Evolutionary conservation across 371 early-diverging fungal genomes (phyloP).

Genomic region (Mortierella sp.): DNA sequence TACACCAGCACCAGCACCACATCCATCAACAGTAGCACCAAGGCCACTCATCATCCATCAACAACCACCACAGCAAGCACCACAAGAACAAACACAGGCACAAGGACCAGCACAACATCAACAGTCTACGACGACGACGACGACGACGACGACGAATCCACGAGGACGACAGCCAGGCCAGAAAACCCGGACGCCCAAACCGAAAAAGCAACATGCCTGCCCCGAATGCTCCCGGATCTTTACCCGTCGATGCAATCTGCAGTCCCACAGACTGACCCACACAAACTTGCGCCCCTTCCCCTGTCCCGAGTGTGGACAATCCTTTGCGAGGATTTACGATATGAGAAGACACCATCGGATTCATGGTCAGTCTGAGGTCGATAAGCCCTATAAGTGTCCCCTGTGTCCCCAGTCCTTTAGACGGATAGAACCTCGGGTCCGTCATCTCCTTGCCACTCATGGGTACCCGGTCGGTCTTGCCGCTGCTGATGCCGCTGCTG

Average conservation of each 20-base stretch:
- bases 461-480: not conserved
- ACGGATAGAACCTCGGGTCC: not conserved
- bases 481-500: not conserved
- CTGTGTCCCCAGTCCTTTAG: not conserved
- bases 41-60: too few relatives aligned
- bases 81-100: too few relatives aligned
- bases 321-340: conserved; percentile 1
- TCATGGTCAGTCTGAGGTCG: not conserved
- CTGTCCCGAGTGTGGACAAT: conserved; percentile 1
- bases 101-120: too few relatives aligned
- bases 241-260: conserved; percentile 1
- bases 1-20: too few relatives aligned
- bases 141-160: too few relatives aligned
- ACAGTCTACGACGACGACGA: not conserved
- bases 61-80: too few relatives aligned
- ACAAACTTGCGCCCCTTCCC: not conserved
- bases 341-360: not conserved
- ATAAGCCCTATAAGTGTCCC: not conserved
- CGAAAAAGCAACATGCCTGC: conserved; percentile 1
- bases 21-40: too few relatives aligned
- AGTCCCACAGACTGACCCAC: conserved; percentile 2
- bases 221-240: conserved; percentile 5
- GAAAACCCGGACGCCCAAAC: not conserved
- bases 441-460: not conserved
- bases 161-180: conserved; percentile 6